Evolutionary conservation across 805 yeast genomes (phyloP).

Genomic region (Wickerhamiella musiphila): DNA sequence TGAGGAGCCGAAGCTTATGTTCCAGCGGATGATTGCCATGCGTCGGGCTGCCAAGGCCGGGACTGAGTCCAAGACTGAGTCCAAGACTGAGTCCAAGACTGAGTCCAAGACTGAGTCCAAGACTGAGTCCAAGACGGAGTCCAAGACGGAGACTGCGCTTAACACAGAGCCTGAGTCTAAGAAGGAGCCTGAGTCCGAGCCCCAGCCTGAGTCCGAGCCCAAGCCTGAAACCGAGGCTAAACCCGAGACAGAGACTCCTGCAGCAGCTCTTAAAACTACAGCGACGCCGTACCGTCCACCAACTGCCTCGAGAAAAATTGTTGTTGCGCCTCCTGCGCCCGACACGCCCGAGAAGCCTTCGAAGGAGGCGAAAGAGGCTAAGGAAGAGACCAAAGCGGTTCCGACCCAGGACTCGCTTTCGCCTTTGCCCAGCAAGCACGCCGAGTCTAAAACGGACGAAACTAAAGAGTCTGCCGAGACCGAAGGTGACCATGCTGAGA

Average conservation of each 20-base stretch:
- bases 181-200: conserved; percentile 2
- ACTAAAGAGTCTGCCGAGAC: conserved; percentile 6
- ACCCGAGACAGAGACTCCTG: conserved; percentile 1
- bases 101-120: conserved; percentile 4
- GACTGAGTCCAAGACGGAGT: conserved; percentile 4
- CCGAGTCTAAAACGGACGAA: conserved; percentile 11
- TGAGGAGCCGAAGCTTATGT: not conserved
- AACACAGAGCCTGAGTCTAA: conserved; percentile 5
- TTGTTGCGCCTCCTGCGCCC: no score
- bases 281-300: no score
- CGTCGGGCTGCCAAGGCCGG: conserved; percentile 6
- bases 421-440: conserved; percentile 7
- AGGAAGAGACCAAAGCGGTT: conserved; percentile 9
- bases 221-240: conserved; percentile 3
- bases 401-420: not conserved
- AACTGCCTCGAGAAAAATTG: no score
- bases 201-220: conserved; percentile 1
- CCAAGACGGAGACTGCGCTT: conserved; percentile 3
- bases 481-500: conserved; percentile 2
- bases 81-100: conserved; percentile 5
- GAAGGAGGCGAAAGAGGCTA: conserved; percentile 3
- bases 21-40: conserved; percentile 3
- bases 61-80: conserved; percentile 9
- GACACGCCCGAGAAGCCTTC: conserved; percentile 2
- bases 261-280: conserved; percentile 6